Percentiles rank a stretch among this genome's conserved stretches.
Evolutionary conservation across 352 stramenopile genomes (phyloP).

Genomic region (Phytophthora lateralis): DNA sequence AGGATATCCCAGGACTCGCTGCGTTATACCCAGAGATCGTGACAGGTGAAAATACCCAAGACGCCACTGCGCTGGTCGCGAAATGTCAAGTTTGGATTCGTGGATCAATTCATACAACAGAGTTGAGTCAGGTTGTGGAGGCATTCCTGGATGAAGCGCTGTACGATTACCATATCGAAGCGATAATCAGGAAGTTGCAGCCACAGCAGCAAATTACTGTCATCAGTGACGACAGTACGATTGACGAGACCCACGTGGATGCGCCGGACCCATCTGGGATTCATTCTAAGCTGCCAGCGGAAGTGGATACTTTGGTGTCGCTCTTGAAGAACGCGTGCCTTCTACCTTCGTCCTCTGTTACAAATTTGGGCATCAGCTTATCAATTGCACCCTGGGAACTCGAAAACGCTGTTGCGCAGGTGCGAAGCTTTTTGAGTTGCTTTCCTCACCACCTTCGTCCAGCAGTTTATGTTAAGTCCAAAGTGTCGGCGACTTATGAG

Average conservation of each 20-base stretch:
- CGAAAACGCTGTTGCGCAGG: conserved; percentile 53
- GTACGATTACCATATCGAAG: conserved; percentile 82
- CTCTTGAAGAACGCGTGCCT: conserved; percentile 56
- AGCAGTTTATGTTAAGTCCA: conserved; percentile 47
- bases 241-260: conserved; percentile 10
- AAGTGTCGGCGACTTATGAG: conserved; percentile 33
- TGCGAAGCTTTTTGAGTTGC: conserved; percentile 56
- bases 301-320: conserved; percentile 45
- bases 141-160: conserved; percentile 77
- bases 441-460: conserved; percentile 64
- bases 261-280: conserved; percentile 4
- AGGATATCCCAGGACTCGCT: conserved; percentile 32
- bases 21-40: conserved; percentile 18
- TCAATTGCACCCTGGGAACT: conserved; percentile 72
- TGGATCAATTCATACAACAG: conserved; percentile 56
- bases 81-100: conserved; percentile 80
- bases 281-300: conserved; percentile 21
- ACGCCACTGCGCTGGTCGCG: conserved; percentile 28
- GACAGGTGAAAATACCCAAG: neutral
- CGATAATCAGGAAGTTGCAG: conserved; percentile 44
- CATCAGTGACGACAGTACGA: neutral
- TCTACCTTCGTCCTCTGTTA: conserved; percentile 64
- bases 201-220: conserved; percentile 3
- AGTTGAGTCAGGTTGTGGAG: conserved; percentile 70
- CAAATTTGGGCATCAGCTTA: conserved; percentile 45